Evolutionary conservation across 1,284 basidiomycete species (phyloP).

Genomic region (Fomes fomentarius): DNA sequence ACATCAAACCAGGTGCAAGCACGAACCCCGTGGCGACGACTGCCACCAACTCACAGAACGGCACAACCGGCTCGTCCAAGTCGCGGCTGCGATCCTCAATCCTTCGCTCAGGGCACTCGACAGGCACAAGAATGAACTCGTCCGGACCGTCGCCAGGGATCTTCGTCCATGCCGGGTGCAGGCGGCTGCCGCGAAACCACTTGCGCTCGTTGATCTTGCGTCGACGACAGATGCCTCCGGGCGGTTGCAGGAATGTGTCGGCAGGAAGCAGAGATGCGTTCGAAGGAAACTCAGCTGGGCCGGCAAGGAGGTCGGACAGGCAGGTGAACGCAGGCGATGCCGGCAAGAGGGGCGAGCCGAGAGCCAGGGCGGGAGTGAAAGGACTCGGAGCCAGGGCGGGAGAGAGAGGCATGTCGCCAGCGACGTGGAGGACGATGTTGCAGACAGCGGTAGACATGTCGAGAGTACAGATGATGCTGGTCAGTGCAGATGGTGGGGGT

Average conservation of each 20-base stretch:
- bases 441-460: background rate
- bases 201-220: background rate
- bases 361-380: too few species aligned
- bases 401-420: background rate
- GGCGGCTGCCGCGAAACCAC: background rate
- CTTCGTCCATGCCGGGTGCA: too few species aligned
- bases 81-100: background rate
- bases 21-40: too few species aligned
- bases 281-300: too few species aligned
- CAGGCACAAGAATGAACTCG: background rate
- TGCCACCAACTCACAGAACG: too few species aligned
- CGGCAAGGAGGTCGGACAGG: too few species aligned
- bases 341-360: too few species aligned
- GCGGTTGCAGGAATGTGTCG: background rate
- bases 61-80: too few species aligned
- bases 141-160: too few species aligned
- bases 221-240: background rate
- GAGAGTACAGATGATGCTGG: background rate
- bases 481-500: background rate
- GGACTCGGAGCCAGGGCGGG: background rate
- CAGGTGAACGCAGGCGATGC: too few species aligned
- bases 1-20: too few species aligned
- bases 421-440: slow-evolving; percentile 1
- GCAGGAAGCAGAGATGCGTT: background rate
- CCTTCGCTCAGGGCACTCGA: background rate